phyloP scores from a whole-genome alignment of 2,329 filamentous ascomycete species.

The Aspergillus calidoustus region DNA sequence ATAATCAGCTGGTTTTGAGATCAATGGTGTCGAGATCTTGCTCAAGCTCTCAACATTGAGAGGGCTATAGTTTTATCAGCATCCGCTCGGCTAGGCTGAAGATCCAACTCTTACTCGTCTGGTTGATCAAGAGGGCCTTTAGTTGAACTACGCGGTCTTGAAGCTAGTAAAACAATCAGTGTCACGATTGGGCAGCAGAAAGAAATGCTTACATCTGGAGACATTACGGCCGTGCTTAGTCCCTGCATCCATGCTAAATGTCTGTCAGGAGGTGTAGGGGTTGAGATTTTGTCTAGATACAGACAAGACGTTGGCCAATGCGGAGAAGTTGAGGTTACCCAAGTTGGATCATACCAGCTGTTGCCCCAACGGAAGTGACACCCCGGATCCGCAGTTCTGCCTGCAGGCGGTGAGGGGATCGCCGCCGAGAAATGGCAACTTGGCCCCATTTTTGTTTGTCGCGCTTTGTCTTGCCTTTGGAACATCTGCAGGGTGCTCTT shows the following conservation, averaged over 20 bases:
- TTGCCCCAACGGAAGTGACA: not conserved
- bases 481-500: slow-evolving; percentile 20
- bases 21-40: slow-evolving; percentile 22
- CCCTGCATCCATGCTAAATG: slow-evolving; percentile 18
- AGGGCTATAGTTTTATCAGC: slow-evolving; percentile 33
- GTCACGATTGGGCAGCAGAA: slow-evolving; percentile 2
- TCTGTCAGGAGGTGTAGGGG: not conserved
- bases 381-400: slow-evolving; percentile 22
- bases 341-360: not conserved
- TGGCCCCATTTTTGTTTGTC: slow-evolving; percentile 25
- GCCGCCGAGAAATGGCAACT: slow-evolving; percentile 24
- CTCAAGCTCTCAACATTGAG: slow-evolving; percentile 27
- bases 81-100: not conserved
- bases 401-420: slow-evolving; percentile 29
- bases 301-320: not conserved
- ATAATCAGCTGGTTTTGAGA: slow-evolving; percentile 21
- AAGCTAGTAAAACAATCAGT: slow-evolving; percentile 39
- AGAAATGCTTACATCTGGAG: slow-evolving; percentile 41
- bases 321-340: slow-evolving; percentile 1
- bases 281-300: not conserved
- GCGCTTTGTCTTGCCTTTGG: slow-evolving; percentile 19
- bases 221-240: slow-evolving; percentile 40
- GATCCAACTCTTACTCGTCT: slow-evolving; percentile 65
- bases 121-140: slow-evolving; percentile 74
- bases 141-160: slow-evolving; percentile 59